Evolutionary conservation across 257 asterid species (phyloP), one percentile per base, ranked within the genome.

Genomic region (Cinchona pubescens): DNA sequence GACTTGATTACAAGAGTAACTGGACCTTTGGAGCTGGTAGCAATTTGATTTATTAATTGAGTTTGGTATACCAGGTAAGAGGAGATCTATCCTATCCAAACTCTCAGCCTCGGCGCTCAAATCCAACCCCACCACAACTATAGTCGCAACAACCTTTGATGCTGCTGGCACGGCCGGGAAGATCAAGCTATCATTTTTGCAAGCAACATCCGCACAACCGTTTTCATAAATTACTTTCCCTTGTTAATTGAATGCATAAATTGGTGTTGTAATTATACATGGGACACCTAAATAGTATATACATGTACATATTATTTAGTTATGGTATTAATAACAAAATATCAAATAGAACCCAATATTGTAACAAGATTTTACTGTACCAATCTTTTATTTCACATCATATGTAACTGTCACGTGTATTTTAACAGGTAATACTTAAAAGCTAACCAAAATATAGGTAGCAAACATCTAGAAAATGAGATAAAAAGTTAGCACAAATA

Each of bases 51-150:
- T 46, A 88, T 81, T 0, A 88, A 69, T 15, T 67, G 69, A 1
- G 66, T 34, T 55, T 87, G 91, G 35, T 69, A 73, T 2, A n/a
- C 91, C 91, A 16, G 91, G 91, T 6, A 88, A 81, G 14, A 68
- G 59, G 21, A 87, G 51, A 32, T 79, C 75, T 0, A 7, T 16
- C 66, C 90, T 69, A 61, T 88, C 93, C 25, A 38, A 16, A 25
- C 78, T 42, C 56, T 87, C 90, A 0, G 83, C 79, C 82, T 88
- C 93, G 8, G 83, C 29, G 1, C 65, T 11, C 27, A 74, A 55
- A 72, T 82, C 86, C 10, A 85, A 4, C 12, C 93, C 93, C 0
- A 72, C 84, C 0, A 83, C 74, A 8, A 88, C 11, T 1, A 88
- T 40, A 0, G 84, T 73, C 1, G 80, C 88, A 65, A 85, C 90